These are phyloP conservation scores for Pseudodiploospora longispora DNA, from an alignment of 2,329 filamentous ascomycete species.

Conservation along the genomic window DNA sequence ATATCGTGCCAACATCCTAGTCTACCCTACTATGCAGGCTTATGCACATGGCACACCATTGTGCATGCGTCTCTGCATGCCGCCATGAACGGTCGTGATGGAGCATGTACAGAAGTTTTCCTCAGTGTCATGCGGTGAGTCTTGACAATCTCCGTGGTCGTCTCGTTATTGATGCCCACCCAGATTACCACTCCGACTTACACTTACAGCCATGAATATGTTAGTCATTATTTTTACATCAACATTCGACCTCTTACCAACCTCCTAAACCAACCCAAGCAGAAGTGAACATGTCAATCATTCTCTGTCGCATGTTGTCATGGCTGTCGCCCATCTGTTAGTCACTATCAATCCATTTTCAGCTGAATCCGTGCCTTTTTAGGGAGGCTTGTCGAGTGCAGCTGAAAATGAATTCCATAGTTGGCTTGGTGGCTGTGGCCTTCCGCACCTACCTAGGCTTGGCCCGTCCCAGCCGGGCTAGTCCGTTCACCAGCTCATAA, in stretches of 20 bases:
- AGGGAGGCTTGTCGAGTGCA: no score
- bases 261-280: constrained; percentile 1
- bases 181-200: not conserved
- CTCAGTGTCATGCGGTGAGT: constrained; percentile 8
- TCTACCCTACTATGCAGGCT: constrained; percentile 7
- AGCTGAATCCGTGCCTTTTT: constrained; percentile 3
- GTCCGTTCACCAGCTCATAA: constrained; percentile 1
- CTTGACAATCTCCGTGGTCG: not conserved
- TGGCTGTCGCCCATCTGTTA: not conserved
- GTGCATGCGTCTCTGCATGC: constrained; percentile 7
- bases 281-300: not conserved
- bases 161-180: not conserved
- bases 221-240: no score
- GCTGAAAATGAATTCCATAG: no score
- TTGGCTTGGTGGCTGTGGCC: not conserved
- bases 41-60: constrained; percentile 8
- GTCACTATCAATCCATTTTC: not conserved
- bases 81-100: not conserved
- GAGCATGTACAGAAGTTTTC: constrained; percentile 6
- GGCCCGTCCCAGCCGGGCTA: constrained; percentile 9
- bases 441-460: constrained; percentile 1
- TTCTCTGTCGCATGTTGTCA: not conserved
- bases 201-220: not conserved
- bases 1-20: constrained; percentile 2
- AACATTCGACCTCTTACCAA: no score